These are phyloP conservation scores for Gaertneriomyces sp. DNA, from an alignment of 192 early-diverging fungal genomes.

Conservation along the genomic window DNA sequence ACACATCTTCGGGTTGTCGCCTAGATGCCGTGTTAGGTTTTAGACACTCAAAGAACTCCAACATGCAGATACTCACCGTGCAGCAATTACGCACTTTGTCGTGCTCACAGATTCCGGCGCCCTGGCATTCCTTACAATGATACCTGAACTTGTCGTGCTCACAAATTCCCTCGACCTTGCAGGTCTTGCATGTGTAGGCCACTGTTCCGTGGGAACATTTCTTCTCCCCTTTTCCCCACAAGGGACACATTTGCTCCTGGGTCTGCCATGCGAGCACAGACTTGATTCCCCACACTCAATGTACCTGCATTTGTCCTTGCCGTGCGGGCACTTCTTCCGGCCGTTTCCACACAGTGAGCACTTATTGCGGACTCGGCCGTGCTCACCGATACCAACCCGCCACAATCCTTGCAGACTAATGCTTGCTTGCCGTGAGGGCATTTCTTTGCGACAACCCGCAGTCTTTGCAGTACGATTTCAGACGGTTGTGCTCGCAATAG, in stretches of 20 bases:
- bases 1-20: neutral
- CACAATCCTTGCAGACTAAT: constrained; percentile 1
- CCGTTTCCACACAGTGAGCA: neutral
- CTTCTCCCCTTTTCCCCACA: too few relatives aligned
- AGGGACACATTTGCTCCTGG: too few relatives aligned
- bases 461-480: neutral
- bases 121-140: neutral
- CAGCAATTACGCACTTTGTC: neutral
- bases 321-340: too few relatives aligned
- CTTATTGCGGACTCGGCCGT: neutral
- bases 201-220: too few relatives aligned
- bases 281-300: too few relatives aligned
- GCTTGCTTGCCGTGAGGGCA: neutral
- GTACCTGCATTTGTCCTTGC: too few relatives aligned
- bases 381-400: neutral
- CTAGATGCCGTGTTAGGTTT: neutral
- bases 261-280: too few relatives aligned
- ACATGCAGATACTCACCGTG: neutral
- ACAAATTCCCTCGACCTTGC: too few relatives aligned
- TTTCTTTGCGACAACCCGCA: too few relatives aligned
- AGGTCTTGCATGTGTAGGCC: too few relatives aligned
- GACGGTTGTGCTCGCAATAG: neutral
- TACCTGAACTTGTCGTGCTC: neutral
- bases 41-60: neutral
- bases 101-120: constrained; percentile 1